Percentiles rank a stretch among this genome's conserved stretches.
These are phyloP conservation scores for Botrytis medusae DNA, from an alignment of 2,329 filamentous ascomycete genomes.

Conservation along the genomic window DNA sequence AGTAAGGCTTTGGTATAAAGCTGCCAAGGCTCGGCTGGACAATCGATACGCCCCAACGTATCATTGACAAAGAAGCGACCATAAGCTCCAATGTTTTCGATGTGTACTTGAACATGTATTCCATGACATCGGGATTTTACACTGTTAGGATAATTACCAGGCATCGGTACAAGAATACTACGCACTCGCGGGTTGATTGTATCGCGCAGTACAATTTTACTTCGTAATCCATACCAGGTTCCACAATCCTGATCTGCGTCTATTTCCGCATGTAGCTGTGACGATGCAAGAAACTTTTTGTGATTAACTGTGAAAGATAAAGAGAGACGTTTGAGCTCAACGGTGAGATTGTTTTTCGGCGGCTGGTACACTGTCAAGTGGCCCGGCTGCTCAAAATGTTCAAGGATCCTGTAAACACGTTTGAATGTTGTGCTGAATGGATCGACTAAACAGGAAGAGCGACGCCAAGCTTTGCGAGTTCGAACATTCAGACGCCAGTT, in stretches of 20 bases:
- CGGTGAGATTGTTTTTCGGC: slow-evolving; percentile 35
- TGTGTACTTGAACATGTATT: slow-evolving; percentile 47
- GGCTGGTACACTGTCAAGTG: slow-evolving; percentile 52
- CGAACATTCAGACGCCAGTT: slow-evolving; percentile 46
- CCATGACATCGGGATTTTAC: slow-evolving; percentile 37
- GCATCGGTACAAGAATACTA: slow-evolving; percentile 56
- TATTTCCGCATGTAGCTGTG: slow-evolving; percentile 52
- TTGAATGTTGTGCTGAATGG: slow-evolving; percentile 46
- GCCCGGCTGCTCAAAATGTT: slow-evolving; percentile 48
- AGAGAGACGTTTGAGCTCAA: slow-evolving; percentile 55
- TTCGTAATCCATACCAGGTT: slow-evolving; percentile 58
- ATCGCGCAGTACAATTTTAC: slow-evolving; percentile 57
- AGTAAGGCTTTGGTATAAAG: slow-evolving; percentile 57
- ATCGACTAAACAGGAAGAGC: slow-evolving; percentile 47
- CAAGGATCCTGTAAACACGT: slow-evolving; percentile 47
- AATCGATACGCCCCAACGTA: slow-evolving; percentile 55
- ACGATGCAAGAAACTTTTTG: slow-evolving; percentile 46
- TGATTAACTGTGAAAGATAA: slow-evolving; percentile 54
- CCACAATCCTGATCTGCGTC: slow-evolving; percentile 59
- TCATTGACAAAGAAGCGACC: slow-evolving; percentile 54
- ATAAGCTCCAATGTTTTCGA: slow-evolving; percentile 44
- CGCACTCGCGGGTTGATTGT: slow-evolving; percentile 43
- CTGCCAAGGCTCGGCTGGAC: slow-evolving; percentile 54
- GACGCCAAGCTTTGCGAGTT: slow-evolving; percentile 35
- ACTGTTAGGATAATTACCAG: slow-evolving; percentile 31